Evolutionary conservation across 78 protist genomes (phyloP).

Genomic region (Planoprotostelium fungivorum): DNA sequence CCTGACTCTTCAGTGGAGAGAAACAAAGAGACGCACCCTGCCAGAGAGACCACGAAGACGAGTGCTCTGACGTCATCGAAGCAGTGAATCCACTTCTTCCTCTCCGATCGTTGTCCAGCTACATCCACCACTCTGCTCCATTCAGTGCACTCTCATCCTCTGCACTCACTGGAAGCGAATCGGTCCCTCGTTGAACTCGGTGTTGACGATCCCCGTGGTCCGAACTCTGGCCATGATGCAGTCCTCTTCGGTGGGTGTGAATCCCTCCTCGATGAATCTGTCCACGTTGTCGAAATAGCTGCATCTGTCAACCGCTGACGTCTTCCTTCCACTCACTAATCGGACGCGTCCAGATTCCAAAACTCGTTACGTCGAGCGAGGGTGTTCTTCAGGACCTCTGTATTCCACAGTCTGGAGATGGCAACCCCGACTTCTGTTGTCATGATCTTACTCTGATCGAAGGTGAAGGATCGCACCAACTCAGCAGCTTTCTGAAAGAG

Average conservation of each 20-base stretch:
- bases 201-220: slow-evolving; percentile 63
- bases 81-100: slow-evolving; percentile 73
- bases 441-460: slow-evolving; percentile 52
- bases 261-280: slow-evolving; percentile 63
- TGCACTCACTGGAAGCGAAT: slow-evolving; percentile 32
- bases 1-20: slow-evolving; percentile 11
- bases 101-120: slow-evolving; percentile 69
- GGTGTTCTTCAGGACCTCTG: slow-evolving; percentile 32
- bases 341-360: slow-evolving; percentile 67
- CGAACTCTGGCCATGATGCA: slow-evolving; percentile 64
- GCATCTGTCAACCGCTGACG: not conserved
- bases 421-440: slow-evolving; percentile 39
- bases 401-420: slow-evolving; percentile 44
- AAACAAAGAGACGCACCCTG: slow-evolving; percentile 29
- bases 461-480: slow-evolving; percentile 35
- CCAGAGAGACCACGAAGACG: slow-evolving; percentile 49
- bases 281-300: slow-evolving; percentile 57
- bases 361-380: slow-evolving; percentile 48
- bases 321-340: slow-evolving; percentile 4
- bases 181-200: slow-evolving; percentile 68
- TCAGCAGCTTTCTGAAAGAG: slow-evolving; percentile 31
- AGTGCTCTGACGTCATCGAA: slow-evolving; percentile 68
- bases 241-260: slow-evolving; percentile 67
- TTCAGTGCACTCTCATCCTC: not conserved
- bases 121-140: slow-evolving; percentile 70